Evolutionary conservation across 2,329 filamentous ascomycete genomes (phyloP).

Genomic region (Aureobasidium sp.): DNA sequence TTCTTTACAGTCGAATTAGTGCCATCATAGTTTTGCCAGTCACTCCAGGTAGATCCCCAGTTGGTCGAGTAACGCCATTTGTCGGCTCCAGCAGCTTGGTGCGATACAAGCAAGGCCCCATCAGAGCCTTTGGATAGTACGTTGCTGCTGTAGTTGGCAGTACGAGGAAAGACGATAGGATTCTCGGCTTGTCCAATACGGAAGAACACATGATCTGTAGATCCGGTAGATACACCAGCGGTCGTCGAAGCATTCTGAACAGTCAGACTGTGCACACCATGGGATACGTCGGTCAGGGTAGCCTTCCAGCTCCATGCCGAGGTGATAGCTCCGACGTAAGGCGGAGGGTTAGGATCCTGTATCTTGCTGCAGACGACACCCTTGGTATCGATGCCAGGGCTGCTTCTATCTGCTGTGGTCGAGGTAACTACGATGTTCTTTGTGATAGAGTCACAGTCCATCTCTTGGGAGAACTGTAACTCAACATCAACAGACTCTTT

Average conservation of each 20-base stretch:
- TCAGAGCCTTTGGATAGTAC: slow-evolving; percentile 39
- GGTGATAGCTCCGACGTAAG: slow-evolving; percentile 43
- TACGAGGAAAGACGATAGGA: slow-evolving; percentile 49
- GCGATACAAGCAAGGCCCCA: slow-evolving; percentile 42
- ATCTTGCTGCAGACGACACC: slow-evolving; percentile 41
- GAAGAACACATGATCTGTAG: slow-evolving; percentile 54
- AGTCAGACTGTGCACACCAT: slow-evolving; percentile 53
- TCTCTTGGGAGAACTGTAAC: slow-evolving; percentile 51
- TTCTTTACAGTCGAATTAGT: slow-evolving; percentile 41
- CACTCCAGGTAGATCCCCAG: slow-evolving; percentile 51
- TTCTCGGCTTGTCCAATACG: slow-evolving; percentile 51
- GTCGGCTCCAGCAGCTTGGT: slow-evolving; percentile 53
- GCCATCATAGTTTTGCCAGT: slow-evolving; percentile 50
- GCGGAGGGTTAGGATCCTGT: slow-evolving; percentile 26
- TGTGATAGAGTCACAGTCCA: slow-evolving; percentile 52
- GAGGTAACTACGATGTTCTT: slow-evolving; percentile 46
- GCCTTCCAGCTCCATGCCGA: slow-evolving; percentile 47
- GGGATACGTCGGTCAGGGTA: slow-evolving; percentile 47
- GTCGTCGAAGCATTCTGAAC: slow-evolving; percentile 45
- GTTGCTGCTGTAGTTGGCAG: slow-evolving; percentile 50
- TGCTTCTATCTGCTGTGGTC: slow-evolving; percentile 39
- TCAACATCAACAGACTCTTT: slow-evolving; percentile 43
- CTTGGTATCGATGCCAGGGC: slow-evolving; percentile 36
- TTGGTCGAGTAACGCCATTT: slow-evolving; percentile 55
- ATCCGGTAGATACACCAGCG: slow-evolving; percentile 38